Evolutionary conservation across 176 grass and related monocot genomes (phyloP), one percentile per base, ranked within the genome.

Genomic region (Themeda triandra): DNA sequence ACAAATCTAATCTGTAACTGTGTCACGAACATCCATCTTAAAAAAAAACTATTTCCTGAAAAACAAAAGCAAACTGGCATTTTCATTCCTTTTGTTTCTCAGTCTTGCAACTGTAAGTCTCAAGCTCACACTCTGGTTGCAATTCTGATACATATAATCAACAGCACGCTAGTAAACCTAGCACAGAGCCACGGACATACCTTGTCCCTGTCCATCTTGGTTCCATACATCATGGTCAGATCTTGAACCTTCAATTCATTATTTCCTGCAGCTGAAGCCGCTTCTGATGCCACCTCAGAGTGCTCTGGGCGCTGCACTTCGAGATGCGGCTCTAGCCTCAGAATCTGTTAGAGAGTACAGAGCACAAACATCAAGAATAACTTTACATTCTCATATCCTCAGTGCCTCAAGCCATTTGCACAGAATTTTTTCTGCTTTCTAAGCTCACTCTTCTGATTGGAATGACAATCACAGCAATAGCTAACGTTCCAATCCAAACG

Each of bases 251-350:
- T 89, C 29, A 73, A 66, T 58, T 87, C 91, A 89, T 76, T 44
- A 91, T 87, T 85, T 83, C 40, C 79, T 59, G 68, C 69, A 63
- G 70, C 81, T 23, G 89, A 71, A 82, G 81, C 85, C 8, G 73
- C 88, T 73, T 89, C 87, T 48, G 85, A 78, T 83, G 86, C 67
- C 37, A 59, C 77, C 25, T 77, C 89, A 54, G 91, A 99, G 37
- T 49, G 87, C 49, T 93, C 65, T 11, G 80, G 86, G 76, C 82
- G 76, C 30, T 87, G 85, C 69, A 41, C 69, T 62, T 49, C 66
- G 35, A 92, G 42, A 49, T 90, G 79, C 42, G 93, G 96, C 69
- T 99, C 89, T 36, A 99, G 79, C 88, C 96, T 99, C 18, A 99
- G 71, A 83, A 99, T 90, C 96, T 99, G 87, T 84, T 83, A n/a